phyloP scores from a whole-genome alignment of 768 basidiomycete species.

The Flagelloscypha sp. region DNA sequence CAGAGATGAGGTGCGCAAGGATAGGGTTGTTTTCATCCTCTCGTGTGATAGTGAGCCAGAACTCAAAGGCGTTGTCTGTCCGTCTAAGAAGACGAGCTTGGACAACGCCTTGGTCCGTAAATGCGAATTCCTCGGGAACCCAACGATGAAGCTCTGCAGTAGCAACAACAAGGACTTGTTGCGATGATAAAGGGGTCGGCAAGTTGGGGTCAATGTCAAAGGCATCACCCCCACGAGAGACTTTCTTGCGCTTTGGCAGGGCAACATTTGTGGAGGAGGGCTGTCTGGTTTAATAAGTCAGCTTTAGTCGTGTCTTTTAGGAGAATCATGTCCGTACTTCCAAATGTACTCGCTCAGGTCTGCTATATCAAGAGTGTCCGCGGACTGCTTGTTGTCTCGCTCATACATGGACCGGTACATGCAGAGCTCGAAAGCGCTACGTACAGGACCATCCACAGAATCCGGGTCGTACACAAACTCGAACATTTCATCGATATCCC shows the following conservation, averaged over 20 bases:
- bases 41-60: slow-evolving; percentile 52
- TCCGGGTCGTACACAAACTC: slow-evolving; percentile 84
- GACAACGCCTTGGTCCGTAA: slow-evolving; percentile 46
- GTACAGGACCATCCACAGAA: slow-evolving; percentile 69
- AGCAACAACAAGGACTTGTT: slow-evolving; percentile 24
- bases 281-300: too few species aligned
- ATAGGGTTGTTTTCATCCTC: slow-evolving; percentile 37
- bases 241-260: too few species aligned
- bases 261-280: slow-evolving; percentile 13
- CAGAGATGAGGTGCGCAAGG: slow-evolving; percentile 54
- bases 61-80: slow-evolving; percentile 38
- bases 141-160: slow-evolving; percentile 58
- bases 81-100: slow-evolving; percentile 44
- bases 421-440: slow-evolving; percentile 86
- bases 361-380: slow-evolving; percentile 56
- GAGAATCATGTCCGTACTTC: slow-evolving; percentile 43
- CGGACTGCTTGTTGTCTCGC: slow-evolving; percentile 71
- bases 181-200: too few species aligned
- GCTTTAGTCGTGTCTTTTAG: too few species aligned
- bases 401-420: slow-evolving; percentile 97
- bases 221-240: too few species aligned
- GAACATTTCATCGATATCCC: slow-evolving; percentile 87
- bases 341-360: slow-evolving; percentile 77
- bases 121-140: slow-evolving; percentile 42
- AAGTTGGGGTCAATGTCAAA: too few species aligned